phyloP scores from a whole-genome alignment of 2,329 filamentous ascomycete species.

The Monosporascus sp. region DNA sequence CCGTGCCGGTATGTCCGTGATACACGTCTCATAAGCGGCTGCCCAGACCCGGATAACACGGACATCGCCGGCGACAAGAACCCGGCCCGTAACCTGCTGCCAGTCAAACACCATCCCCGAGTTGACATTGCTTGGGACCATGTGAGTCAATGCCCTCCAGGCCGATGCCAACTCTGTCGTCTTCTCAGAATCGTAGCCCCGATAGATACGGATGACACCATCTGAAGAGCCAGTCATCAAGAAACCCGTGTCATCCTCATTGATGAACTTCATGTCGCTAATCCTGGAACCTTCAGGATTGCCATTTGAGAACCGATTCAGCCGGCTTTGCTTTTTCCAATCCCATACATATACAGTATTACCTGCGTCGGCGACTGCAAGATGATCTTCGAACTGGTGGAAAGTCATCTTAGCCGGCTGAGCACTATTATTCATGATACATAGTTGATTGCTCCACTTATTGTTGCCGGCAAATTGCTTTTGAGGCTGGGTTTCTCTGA shows the following conservation, averaged over 20 bases:
- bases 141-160: conserved; percentile 87
- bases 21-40: conserved; percentile 85
- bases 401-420: conserved; percentile 93
- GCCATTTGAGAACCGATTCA: conserved; percentile 87
- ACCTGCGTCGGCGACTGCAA: conserved; percentile 87
- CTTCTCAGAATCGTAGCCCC: conserved; percentile 76
- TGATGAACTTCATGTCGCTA: conserved; percentile 94
- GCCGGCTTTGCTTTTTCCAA: conserved; percentile 70
- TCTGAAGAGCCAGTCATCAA: conserved; percentile 94
- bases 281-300: conserved; percentile 89
- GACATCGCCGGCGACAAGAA: conserved; percentile 93
- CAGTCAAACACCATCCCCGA: conserved; percentile 96
- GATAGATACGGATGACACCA: conserved; percentile 87
- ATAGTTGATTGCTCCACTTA: conserved; percentile 74
- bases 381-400: conserved; percentile 95
- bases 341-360: conserved; percentile 93
- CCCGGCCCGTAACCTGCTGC: conserved; percentile 94
- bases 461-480: conserved; percentile 82
- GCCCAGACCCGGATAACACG: conserved; percentile 96
- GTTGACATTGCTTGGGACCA: conserved; percentile 90
- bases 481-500: conserved; percentile 86
- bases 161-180: conserved; percentile 81
- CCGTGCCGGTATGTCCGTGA: conserved; percentile 88
- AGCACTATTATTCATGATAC: conserved; percentile 81
- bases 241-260: conserved; percentile 93